Evolutionary conservation across 495 filamentous ascomycete species (phyloP).

Genomic region (Bryoglossum gracile): DNA sequence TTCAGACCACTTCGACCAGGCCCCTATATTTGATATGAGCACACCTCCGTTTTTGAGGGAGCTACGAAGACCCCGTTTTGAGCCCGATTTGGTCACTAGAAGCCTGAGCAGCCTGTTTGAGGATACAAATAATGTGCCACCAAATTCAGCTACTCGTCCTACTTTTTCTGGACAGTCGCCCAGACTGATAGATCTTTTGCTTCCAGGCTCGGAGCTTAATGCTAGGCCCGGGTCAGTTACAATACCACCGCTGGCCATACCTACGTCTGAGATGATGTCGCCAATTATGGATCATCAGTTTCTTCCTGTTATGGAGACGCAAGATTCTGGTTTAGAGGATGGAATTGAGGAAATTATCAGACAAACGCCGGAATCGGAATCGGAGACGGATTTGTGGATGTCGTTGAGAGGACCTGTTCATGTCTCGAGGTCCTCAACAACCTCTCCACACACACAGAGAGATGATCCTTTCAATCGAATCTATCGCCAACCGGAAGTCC

Average conservation of each 20-base stretch:
- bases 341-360: slow-evolving; percentile 58
- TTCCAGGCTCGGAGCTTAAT: slow-evolving; percentile 38
- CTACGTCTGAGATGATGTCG: slow-evolving; percentile 6
- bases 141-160: slow-evolving; percentile 26
- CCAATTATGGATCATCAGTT: slow-evolving; percentile 16
- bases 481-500: slow-evolving; percentile 39
- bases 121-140: slow-evolving; percentile 24
- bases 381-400: slow-evolving; percentile 34
- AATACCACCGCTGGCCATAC: slow-evolving; percentile 11
- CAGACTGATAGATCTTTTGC: slow-evolving; percentile 34
- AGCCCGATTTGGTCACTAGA: slow-evolving; percentile 23
- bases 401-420: slow-evolving; percentile 14
- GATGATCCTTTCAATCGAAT: slow-evolving; percentile 25
- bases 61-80: slow-evolving; percentile 18
- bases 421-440: slow-evolving; percentile 2
- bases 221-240: slow-evolving; percentile 18
- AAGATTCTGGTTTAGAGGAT: slow-evolving; percentile 21
- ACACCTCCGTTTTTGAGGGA: slow-evolving; percentile 23
- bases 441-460: slow-evolving; percentile 3
- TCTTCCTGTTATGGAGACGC: slow-evolving; percentile 4
- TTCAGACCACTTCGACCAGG: slow-evolving; percentile 19
- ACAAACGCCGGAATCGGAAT: slow-evolving; percentile 32
- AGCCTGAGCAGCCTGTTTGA: slow-evolving; percentile 29
- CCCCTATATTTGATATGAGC: slow-evolving; percentile 24
- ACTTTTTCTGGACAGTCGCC: slow-evolving; percentile 35